phyloP scores from a whole-genome alignment of 2,329 filamentous ascomycete species.

The Trichoderma atrobrunneum region DNA sequence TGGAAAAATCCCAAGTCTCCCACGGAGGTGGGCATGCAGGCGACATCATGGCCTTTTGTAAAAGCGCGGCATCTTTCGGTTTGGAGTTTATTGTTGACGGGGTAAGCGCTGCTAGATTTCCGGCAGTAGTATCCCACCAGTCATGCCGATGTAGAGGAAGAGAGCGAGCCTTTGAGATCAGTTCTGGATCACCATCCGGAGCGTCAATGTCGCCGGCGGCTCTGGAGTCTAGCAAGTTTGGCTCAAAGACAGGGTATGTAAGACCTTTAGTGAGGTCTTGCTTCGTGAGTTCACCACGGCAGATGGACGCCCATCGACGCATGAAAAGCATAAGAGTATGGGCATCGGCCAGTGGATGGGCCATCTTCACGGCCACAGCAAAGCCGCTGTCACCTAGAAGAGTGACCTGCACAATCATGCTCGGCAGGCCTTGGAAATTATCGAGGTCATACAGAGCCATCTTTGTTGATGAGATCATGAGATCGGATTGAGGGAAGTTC shows the following conservation, averaged over 20 bases:
- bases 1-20: background rate
- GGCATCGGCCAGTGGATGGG: background rate
- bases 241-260: background rate
- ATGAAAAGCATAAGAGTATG: background rate
- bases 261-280: background rate
- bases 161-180: background rate
- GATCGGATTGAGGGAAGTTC: background rate
- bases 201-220: background rate
- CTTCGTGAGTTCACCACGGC: background rate
- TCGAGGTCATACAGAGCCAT: background rate
- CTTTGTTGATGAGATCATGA: background rate
- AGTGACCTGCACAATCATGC: background rate
- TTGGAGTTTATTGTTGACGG: background rate
- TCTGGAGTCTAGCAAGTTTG: background rate
- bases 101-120: background rate
- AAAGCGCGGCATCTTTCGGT: background rate
- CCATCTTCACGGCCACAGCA: background rate
- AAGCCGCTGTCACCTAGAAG: background rate
- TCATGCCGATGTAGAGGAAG: background rate
- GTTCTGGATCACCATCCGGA: background rate
- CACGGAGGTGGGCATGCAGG: background rate
- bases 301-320: background rate
- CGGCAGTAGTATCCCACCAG: background rate
- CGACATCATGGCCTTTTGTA: background rate
- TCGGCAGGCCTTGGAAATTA: background rate